phyloP scores from a whole-genome alignment of 768 basidiomycete species.

The Xerocomellus chrysenteron region DNA sequence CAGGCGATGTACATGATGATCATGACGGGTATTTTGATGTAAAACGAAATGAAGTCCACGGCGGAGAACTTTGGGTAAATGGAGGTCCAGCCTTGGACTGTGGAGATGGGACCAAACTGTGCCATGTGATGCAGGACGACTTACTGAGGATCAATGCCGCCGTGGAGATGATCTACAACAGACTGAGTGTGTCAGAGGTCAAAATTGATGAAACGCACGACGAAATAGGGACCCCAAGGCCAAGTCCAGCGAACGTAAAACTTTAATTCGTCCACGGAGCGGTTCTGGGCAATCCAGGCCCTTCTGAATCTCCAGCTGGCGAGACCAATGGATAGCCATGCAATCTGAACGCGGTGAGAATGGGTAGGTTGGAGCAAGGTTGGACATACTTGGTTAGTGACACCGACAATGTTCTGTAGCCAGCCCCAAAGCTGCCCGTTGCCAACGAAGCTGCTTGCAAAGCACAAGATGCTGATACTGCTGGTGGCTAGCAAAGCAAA shows the following conservation, averaged over 20 bases:
- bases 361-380: too few relatives aligned
- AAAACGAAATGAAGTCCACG: constrained; percentile 74
- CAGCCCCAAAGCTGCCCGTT: constrained; percentile 78
- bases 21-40: constrained; percentile 78
- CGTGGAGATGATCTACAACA: constrained; percentile 49
- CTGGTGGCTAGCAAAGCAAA: constrained; percentile 69
- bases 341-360: constrained; percentile 50
- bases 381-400: constrained; percentile 55
- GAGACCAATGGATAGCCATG: constrained; percentile 85
- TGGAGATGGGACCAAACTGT: background rate
- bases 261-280: constrained; percentile 67
- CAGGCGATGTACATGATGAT: constrained; percentile 62
- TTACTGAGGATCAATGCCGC: constrained; percentile 63
- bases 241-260: constrained; percentile 77
- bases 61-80: constrained; percentile 61
- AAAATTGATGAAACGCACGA: constrained; percentile 45
- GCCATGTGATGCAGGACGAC: constrained; percentile 5
- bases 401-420: constrained; percentile 86
- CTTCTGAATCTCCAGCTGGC: constrained; percentile 79
- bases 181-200: background rate
- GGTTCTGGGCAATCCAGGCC: constrained; percentile 75
- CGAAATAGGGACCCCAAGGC: constrained; percentile 82
- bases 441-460: constrained; percentile 74
- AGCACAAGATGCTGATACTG: constrained; percentile 73
- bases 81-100: constrained; percentile 91